phyloP scores from a whole-genome alignment of 495 filamentous ascomycete genomes.

The Aeminium ludgeri region DNA sequence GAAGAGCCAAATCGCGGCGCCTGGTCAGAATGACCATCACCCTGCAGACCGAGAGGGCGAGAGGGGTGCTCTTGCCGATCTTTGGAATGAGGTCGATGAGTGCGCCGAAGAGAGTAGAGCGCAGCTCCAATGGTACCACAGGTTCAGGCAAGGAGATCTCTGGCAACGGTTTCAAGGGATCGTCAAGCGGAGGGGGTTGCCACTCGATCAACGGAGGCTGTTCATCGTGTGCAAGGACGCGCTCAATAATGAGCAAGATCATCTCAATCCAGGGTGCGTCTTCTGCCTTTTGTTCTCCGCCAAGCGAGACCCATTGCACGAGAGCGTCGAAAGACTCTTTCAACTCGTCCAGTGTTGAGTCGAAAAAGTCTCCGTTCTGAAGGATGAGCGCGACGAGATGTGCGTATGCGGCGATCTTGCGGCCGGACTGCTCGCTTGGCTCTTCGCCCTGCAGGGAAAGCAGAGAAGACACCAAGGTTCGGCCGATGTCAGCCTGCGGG shows the following conservation, averaged over 20 bases:
- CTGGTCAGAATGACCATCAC: conserved; percentile 85
- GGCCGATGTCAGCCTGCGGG: conserved; percentile 57
- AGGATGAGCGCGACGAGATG: conserved; percentile 82
- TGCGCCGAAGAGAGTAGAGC: conserved; percentile 50
- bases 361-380: conserved; percentile 66
- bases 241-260: conserved; percentile 78
- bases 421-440: conserved; percentile 48
- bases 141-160: conserved; percentile 42
- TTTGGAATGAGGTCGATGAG: conserved; percentile 69
- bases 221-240: conserved; percentile 69
- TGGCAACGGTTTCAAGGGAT: conserved; percentile 29
- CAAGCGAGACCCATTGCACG: conserved; percentile 62
- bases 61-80: conserved; percentile 67
- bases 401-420: conserved; percentile 83
- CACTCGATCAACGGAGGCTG: conserved; percentile 59
- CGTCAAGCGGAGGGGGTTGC: conserved; percentile 39
- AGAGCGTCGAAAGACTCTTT: conserved; percentile 62
- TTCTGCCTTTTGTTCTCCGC: conserved; percentile 46
- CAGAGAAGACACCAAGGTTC: conserved; percentile 69
- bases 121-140: conserved; percentile 49
- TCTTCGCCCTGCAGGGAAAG: conserved; percentile 67
- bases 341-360: conserved; percentile 53
- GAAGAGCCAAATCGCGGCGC: conserved; percentile 50
- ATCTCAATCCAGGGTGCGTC: conserved; percentile 87
- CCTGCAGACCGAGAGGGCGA: conserved; percentile 69